Evolutionary conservation across 352 stramenopile genomes (phyloP).

Genomic region (Pelagophyceae sp.): DNA sequence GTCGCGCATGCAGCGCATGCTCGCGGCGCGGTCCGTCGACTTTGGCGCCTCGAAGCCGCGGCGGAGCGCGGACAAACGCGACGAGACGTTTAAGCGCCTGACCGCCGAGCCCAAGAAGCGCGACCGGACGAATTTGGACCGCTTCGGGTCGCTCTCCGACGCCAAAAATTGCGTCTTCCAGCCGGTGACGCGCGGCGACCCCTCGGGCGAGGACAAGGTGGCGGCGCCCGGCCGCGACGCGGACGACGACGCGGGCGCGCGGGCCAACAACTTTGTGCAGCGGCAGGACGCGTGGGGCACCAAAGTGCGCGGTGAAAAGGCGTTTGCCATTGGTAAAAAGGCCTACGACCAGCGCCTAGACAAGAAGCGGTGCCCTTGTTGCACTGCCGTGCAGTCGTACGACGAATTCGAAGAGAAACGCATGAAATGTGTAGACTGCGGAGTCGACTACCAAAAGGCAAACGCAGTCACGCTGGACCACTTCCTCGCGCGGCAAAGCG

Average conservation of each 20-base stretch:
- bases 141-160: conserved; percentile 14
- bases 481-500: background rate
- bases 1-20: background rate
- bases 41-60: background rate
- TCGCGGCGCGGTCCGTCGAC: background rate
- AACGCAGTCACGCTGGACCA: background rate
- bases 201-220: conserved; percentile 7
- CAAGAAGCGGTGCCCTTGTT: conserved; percentile 33
- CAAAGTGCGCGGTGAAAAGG: conserved; percentile 21
- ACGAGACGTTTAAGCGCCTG: background rate
- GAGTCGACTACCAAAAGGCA: conserved; percentile 4
- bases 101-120: background rate
- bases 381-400: conserved; percentile 27
- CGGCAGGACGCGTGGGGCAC: conserved; percentile 23
- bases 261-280: conserved; percentile 22
- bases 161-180: conserved; percentile 27
- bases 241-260: background rate
- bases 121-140: background rate
- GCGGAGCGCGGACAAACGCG: background rate
- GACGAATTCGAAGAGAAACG: conserved; percentile 32
- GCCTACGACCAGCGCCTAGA: conserved; percentile 30
- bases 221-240: conserved; percentile 13
- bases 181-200: conserved; percentile 9
- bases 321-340: conserved; percentile 16
- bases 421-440: conserved; percentile 28